These are phyloP conservation scores for Fusarium marasasianum DNA, from an alignment of 2,329 filamentous ascomycete species.

Conservation along the genomic window DNA sequence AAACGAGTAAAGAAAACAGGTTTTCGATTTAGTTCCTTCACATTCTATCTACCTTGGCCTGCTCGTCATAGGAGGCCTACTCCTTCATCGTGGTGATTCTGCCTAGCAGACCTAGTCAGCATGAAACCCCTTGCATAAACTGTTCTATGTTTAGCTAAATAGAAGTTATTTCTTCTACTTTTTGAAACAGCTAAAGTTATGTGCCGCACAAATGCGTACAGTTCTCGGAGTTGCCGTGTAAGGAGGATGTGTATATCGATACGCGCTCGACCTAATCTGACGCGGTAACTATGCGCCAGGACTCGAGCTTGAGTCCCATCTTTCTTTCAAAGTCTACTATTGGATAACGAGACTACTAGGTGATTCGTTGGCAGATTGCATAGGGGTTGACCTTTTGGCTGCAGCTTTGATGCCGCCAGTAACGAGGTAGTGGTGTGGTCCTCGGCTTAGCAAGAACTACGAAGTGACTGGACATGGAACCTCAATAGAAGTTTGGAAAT, in stretches of 20 bases:
- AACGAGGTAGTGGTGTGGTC: no score
- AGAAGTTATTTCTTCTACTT: accelerated
- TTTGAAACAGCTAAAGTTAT: background rate
- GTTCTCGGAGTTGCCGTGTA: background rate
- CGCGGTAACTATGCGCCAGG: no score
- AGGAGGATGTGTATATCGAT: no score
- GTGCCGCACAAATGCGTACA: background rate
- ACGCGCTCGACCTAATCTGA: background rate
- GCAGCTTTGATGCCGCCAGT: no score
- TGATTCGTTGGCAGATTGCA: no score
- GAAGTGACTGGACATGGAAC: no score
- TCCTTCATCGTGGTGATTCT: background rate
- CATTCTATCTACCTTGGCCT: background rate
- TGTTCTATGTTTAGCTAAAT: background rate
- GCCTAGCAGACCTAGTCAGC: background rate
- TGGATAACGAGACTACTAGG: background rate
- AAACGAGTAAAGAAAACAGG: background rate
- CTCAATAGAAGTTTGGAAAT: no score
- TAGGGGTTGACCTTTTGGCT: no score
- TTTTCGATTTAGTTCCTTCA: background rate
- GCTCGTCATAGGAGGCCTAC: background rate
- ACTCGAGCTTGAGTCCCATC: background rate
- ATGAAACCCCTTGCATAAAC: background rate
- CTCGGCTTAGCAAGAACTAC: no score
- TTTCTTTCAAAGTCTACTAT: background rate